Percentiles rank a stretch among this genome's conserved stretches.
Conservation (phyloP, 805 yeast genomes). For the Naumovozyma castellii region DNA sequence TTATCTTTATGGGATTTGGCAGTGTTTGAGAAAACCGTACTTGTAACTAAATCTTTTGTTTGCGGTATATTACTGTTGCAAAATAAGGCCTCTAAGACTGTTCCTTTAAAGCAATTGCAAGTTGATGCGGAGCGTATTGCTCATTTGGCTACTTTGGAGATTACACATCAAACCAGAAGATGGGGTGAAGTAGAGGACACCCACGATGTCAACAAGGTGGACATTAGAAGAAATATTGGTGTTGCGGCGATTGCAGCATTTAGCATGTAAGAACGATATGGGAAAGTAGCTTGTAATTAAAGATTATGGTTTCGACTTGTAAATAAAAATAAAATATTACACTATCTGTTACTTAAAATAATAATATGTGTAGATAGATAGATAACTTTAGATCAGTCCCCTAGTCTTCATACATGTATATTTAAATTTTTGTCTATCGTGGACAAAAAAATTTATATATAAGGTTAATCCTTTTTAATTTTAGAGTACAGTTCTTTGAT, state of each 20-base stretch:
- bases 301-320: background rate
- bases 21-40: slow-evolving; percentile 82
- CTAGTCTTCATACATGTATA: too few species aligned
- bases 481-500: slow-evolving; percentile 16
- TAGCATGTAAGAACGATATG: background rate
- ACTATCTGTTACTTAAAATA: background rate
- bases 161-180: slow-evolving; percentile 69
- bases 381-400: too few species aligned
- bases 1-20: slow-evolving; percentile 72
- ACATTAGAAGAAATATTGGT: slow-evolving; percentile 71
- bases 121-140: slow-evolving; percentile 61
- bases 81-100: slow-evolving; percentile 22
- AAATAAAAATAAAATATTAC: background rate
- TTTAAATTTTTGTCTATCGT: too few species aligned
- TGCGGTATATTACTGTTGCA: slow-evolving; percentile 65
- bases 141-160: slow-evolving; percentile 70
- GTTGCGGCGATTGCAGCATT: slow-evolving; percentile 59
- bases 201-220: slow-evolving; percentile 93
- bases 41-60: slow-evolving; percentile 77
- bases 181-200: slow-evolving; percentile 99
- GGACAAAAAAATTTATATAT: background rate
- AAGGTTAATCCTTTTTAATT: slow-evolving; percentile 8
- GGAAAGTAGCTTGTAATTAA: background rate
- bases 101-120: slow-evolving; percentile 17
- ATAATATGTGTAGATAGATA: background rate